These are phyloP conservation scores for Alternaria brassicicola DNA, from an alignment of 2,329 filamentous ascomycete genomes.

Conservation along the genomic window DNA sequence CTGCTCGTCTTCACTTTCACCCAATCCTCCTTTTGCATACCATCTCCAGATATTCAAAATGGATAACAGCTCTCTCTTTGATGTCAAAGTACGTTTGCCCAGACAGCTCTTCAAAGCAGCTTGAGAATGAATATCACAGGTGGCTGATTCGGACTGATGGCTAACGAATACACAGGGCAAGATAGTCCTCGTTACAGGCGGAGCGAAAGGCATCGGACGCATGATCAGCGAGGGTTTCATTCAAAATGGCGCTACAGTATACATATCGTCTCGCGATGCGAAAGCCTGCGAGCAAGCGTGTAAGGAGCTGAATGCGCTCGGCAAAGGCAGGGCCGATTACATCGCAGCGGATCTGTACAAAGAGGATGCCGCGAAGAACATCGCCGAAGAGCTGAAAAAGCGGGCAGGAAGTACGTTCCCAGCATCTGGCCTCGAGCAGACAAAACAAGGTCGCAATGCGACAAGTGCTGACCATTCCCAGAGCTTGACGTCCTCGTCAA, in stretches of 20 bases:
- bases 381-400: constrained; percentile 63
- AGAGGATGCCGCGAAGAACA: constrained; percentile 63
- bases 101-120: too few species aligned
- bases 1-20: neutral
- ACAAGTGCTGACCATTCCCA: constrained; percentile 15
- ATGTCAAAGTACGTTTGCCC: constrained; percentile 40
- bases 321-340: constrained; percentile 63
- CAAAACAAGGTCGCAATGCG: neutral
- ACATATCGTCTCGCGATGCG: constrained; percentile 71
- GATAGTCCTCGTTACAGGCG: constrained; percentile 55
- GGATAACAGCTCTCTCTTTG: constrained; percentile 46
- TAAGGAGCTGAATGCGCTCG: constrained; percentile 62
- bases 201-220: constrained; percentile 65
- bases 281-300: constrained; percentile 65
- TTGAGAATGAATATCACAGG: too few species aligned
- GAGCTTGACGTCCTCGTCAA: constrained; percentile 68
- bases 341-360: constrained; percentile 68
- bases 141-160: neutral
- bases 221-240: constrained; percentile 73
- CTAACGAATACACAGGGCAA: constrained; percentile 41
- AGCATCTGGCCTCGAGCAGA: too few species aligned
- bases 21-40: neutral
- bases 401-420: constrained; percentile 53
- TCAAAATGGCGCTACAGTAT: constrained; percentile 69
- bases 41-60: constrained; percentile 24